These are phyloP conservation scores for Cutaneotrichosporon mucoides DNA, from an alignment of 1,284 basidiomycete species.

Conservation along the genomic window DNA sequence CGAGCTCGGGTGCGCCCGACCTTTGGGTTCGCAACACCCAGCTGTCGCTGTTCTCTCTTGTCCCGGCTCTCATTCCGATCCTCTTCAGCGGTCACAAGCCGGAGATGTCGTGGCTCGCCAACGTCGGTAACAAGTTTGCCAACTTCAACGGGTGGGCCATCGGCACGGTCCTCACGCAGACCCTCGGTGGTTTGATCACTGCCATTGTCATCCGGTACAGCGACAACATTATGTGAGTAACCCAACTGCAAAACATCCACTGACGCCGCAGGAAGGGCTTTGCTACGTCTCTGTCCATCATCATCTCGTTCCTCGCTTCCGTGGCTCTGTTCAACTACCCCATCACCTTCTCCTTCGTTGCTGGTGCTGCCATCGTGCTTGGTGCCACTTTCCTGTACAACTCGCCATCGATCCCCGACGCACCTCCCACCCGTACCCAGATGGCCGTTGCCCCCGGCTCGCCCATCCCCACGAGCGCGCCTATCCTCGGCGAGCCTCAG, in stretches of 20 bases:
- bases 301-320: slow-evolving; percentile 86
- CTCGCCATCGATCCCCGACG: slow-evolving; percentile 48
- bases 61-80: slow-evolving; percentile 83
- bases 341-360: slow-evolving; percentile 76
- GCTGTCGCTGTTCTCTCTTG: slow-evolving; percentile 85
- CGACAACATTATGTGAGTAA: slow-evolving; percentile 50
- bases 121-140: slow-evolving; percentile 39
- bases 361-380: slow-evolving; percentile 77
- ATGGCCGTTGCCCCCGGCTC: slow-evolving; percentile 44
- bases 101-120: slow-evolving; percentile 33
- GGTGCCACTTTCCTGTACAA: slow-evolving; percentile 88
- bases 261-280: slow-evolving; percentile 65
- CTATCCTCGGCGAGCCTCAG: slow-evolving; percentile 46
- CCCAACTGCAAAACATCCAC: neutral
- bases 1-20: slow-evolving; percentile 52
- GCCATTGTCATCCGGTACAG: slow-evolving; percentile 59
- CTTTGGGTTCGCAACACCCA: slow-evolving; percentile 97
- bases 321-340: slow-evolving; percentile 82
- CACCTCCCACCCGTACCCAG: slow-evolving; percentile 27
- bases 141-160: slow-evolving; percentile 83
- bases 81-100: slow-evolving; percentile 54
- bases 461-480: slow-evolving; percentile 41
- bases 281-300: slow-evolving; percentile 85
- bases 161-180: slow-evolving; percentile 83
- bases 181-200: slow-evolving; percentile 83